phyloP scores from a whole-genome alignment of 2,329 filamentous ascomycete species.

The Arthrocladium fulminans region DNA sequence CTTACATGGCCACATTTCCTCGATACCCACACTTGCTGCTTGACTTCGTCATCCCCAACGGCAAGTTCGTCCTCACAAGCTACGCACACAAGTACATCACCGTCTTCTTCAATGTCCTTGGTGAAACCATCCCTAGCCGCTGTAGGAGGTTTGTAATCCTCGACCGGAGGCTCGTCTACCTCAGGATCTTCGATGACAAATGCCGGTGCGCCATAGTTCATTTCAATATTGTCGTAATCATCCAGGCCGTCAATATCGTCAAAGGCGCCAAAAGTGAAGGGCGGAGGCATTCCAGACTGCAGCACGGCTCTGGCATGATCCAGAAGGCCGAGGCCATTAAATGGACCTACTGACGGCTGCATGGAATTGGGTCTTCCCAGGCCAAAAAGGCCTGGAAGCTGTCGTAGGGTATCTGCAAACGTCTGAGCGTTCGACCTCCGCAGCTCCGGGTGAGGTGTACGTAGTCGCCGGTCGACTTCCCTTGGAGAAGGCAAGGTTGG shows the following conservation, averaged over 20 bases:
- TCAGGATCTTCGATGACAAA: slow-evolving; percentile 30
- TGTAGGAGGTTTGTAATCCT: slow-evolving; percentile 53
- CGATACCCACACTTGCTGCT: slow-evolving; percentile 86
- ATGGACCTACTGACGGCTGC: not conserved
- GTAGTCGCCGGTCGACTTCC: slow-evolving; percentile 23
- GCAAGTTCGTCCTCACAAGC: slow-evolving; percentile 80
- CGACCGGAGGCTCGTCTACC: slow-evolving; percentile 15
- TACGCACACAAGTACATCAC: slow-evolving; percentile 66
- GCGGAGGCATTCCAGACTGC: slow-evolving; percentile 6
- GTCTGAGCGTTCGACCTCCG: slow-evolving; percentile 11
- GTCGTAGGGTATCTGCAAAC: slow-evolving; percentile 2
- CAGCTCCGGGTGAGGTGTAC: slow-evolving; percentile 10
- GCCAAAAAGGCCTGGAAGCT: not conserved
- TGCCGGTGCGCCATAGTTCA: slow-evolving; percentile 35
- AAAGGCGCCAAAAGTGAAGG: slow-evolving; percentile 8
- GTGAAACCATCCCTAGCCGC: slow-evolving; percentile 69
- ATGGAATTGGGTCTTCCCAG: not conserved
- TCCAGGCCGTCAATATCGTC: slow-evolving; percentile 17
- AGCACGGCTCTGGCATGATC: not conserved
- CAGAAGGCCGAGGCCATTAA: not conserved
- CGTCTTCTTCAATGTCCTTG: slow-evolving; percentile 59
- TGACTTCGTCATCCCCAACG: slow-evolving; percentile 55
- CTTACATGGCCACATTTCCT: slow-evolving; percentile 87
- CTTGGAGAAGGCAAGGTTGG: slow-evolving; percentile 13
- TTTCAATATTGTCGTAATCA: slow-evolving; percentile 15